Conservation (phyloP, 352 stramenopile genomes). For the Globisporangium nodosum region DNA sequence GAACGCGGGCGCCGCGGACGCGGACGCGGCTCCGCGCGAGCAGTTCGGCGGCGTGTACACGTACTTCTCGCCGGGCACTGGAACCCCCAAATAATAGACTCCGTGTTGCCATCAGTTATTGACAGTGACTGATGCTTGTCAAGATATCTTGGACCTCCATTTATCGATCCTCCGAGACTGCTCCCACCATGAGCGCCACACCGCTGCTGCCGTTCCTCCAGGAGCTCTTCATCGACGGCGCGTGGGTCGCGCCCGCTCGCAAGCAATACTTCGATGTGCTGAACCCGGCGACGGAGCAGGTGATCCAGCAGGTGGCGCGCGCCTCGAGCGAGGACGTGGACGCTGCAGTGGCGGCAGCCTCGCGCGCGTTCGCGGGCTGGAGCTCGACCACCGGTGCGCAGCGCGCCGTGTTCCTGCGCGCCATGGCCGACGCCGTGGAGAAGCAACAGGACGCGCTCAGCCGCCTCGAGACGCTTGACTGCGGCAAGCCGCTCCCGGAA, state of each 20-base stretch:
- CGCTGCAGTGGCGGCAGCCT: conserved; percentile 39
- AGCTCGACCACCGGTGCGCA: conserved; percentile 33
- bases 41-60: conserved; percentile 60
- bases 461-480: conserved; percentile 60
- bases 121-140: neutral
- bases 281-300: conserved; percentile 44
- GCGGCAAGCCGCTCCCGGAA: conserved; percentile 57
- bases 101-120: neutral
- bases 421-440: conserved; percentile 37
- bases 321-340: conserved; percentile 42
- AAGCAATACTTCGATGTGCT: conserved; percentile 53
- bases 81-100: conserved; percentile 6
- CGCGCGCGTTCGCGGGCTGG: conserved; percentile 39
- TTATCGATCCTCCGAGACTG: neutral
- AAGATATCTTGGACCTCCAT: neutral
- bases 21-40: conserved; percentile 25
- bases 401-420: conserved; percentile 46
- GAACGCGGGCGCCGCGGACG: conserved; percentile 26
- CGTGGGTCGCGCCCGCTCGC: conserved; percentile 39
- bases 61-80: conserved; percentile 27
- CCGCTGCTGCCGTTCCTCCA: conserved; percentile 26
- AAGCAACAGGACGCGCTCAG: conserved; percentile 31
- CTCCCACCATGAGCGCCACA: conserved; percentile 3
- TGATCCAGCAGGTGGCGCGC: conserved; percentile 44
- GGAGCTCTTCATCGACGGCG: conserved; percentile 58